A percentile compares a stretch with the other conserved stretches of the same genome.
phyloP scores from a whole-genome alignment of 2,329 filamentous ascomycete genomes.

The Venturia nashicola region DNA sequence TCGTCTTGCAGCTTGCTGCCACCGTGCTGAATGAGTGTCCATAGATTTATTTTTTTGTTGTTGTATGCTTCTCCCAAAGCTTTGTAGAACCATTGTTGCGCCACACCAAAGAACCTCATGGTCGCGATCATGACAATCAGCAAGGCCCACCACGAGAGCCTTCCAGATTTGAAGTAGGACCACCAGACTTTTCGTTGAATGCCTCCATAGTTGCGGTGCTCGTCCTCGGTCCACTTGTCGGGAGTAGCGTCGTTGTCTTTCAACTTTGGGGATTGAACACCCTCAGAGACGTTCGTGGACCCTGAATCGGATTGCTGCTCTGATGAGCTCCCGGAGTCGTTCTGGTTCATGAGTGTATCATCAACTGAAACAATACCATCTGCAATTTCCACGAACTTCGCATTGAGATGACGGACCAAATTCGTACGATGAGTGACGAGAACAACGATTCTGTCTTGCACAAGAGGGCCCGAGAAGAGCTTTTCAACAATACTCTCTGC shows the following conservation, averaged over 20 bases:
- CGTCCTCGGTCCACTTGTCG: slow-evolving; percentile 70
- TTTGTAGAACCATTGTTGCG: slow-evolving; percentile 71
- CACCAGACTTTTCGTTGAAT: slow-evolving; percentile 69
- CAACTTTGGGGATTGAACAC: slow-evolving; percentile 21
- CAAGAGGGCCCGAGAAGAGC: slow-evolving; percentile 42
- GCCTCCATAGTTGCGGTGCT: slow-evolving; percentile 62
- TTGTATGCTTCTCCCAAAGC: slow-evolving; percentile 72
- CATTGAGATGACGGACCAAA: slow-evolving; percentile 60
- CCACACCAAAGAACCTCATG: slow-evolving; percentile 53
- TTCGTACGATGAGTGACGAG: slow-evolving; percentile 58
- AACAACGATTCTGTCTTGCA: slow-evolving; percentile 41
- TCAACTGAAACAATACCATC: background rate
- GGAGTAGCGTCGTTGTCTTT: slow-evolving; percentile 43
- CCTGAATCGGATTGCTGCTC: background rate
- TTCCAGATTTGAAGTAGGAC: slow-evolving; percentile 73
- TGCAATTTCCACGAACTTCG: slow-evolving; percentile 59
- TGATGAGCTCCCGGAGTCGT: slow-evolving; percentile 8
- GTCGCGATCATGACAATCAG: slow-evolving; percentile 50
- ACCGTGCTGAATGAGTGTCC: background rate
- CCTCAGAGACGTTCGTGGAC: slow-evolving; percentile 12
- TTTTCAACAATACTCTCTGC: slow-evolving; percentile 48
- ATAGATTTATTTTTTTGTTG: slow-evolving; percentile 9
- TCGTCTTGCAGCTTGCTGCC: slow-evolving; percentile 1
- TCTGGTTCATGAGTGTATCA: slow-evolving; percentile 6
- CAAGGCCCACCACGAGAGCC: slow-evolving; percentile 57